Base-by-base conservation (phyloP, 2,329 filamentous ascomycete species). In the Penicillium sp. region DNA sequence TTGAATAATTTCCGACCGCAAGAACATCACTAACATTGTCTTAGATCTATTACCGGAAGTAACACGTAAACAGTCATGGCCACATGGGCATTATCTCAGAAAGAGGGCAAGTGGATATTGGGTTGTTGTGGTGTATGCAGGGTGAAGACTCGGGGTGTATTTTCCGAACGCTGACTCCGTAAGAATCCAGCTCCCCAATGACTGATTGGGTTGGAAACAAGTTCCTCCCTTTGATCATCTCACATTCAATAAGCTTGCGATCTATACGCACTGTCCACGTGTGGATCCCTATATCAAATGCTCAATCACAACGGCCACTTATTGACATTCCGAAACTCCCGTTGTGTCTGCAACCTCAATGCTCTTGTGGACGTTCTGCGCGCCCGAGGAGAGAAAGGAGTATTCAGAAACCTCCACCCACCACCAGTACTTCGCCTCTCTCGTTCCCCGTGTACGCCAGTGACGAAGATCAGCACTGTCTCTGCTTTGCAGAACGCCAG, bases 21-120 rank as follows among this genome's bases (percentile, higher is more conserved):
- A 59, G 57, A 59, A 40, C 10, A 46, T 48, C 46, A 55, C 59
- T 70, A 49, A 67, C 61, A 8, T 57, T 65, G 59, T 59, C 53
- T 66, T 40, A 81, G 79, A 78, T 82, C 54, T 81, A 81, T 67
- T 82, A 82, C 66, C 78, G 80, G 55, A 82, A 82, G 69, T 82
- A 73, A 76, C 57, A 64, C 61, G 52, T 46, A 56, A 61, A 60
- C 37, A 51, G 58, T 58, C 42, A 61, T 56, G 61, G 26, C 59
- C 63, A 68, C 60, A 62, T 68, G 65, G 61, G 56, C 57, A 35
- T 58, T 55, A 54, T 65, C 45, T 68, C 56, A 56, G 52, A 58
- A 58, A 62, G 55, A 43, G 59, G 56, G 52, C 54, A 33, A 55
- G 53, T 52, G 58, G 48, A 40, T 53, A 62, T 19, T 42, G 42